phyloP scores from a whole-genome alignment of 73 alveolate genomes.

The Uronychia setigera region DNA sequence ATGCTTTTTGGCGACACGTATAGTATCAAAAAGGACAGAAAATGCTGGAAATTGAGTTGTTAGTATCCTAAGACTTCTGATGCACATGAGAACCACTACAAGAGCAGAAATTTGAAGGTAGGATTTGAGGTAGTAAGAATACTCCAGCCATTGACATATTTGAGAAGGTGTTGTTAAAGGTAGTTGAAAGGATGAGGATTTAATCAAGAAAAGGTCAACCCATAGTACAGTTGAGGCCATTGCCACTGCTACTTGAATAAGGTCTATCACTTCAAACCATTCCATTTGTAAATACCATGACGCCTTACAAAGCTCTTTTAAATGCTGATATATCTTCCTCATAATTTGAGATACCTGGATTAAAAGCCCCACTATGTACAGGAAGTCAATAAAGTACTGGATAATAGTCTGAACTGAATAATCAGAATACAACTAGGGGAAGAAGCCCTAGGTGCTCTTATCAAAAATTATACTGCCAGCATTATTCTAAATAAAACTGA shows the following conservation, averaged over 20 bases:
- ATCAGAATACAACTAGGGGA: constrained; percentile 40
- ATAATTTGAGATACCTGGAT: neutral
- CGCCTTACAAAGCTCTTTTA: neutral
- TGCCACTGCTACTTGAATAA: constrained; percentile 9
- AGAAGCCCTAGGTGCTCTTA: neutral
- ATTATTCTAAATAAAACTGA: neutral
- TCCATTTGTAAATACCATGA: neutral
- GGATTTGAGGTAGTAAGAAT: constrained; percentile 4
- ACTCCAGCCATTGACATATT: constrained; percentile 10
- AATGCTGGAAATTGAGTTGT: constrained; percentile 66
- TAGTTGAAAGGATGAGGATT: neutral
- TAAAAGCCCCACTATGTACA: constrained; percentile 7
- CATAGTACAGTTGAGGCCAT: constrained; percentile 24
- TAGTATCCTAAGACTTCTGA: constrained; percentile 44
- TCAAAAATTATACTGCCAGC: constrained; percentile 28
- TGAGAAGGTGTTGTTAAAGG: constrained; percentile 18
- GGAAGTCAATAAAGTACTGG: constrained; percentile 11
- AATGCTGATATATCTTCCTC: neutral
- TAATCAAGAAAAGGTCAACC: constrained; percentile 2
- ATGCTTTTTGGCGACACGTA: constrained; percentile 45
- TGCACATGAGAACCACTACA: constrained; percentile 24
- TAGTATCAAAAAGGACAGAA: constrained; percentile 65
- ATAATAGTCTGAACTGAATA: neutral
- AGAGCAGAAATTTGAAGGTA: constrained; percentile 30
- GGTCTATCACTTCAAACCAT: neutral